Evolutionary conservation across 371 early-diverging fungal genomes (phyloP).

Genomic region (Mortierella polycephala): DNA sequence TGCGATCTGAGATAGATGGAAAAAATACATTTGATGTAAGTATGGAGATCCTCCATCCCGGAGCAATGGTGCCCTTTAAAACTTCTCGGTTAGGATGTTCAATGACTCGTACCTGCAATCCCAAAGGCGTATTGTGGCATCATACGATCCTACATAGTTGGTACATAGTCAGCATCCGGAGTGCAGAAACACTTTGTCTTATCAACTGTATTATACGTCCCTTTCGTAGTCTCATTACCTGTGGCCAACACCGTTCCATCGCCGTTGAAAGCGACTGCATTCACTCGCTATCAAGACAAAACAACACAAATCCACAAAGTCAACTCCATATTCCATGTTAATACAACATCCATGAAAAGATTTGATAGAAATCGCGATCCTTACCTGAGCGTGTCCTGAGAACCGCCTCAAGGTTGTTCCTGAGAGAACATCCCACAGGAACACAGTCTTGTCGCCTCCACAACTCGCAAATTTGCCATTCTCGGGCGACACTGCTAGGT

Average conservation of each 20-base stretch:
- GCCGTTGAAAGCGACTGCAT: conserved; percentile 83
- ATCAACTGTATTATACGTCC: background rate
- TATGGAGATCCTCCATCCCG: background rate
- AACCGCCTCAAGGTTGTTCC: conserved; percentile 79
- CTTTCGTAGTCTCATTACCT: conserved; percentile 51
- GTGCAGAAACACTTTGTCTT: background rate
- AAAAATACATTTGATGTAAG: background rate
- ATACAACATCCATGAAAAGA: background rate
- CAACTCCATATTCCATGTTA: no score
- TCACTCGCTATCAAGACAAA: conserved; percentile 68
- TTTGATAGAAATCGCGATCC: no score
- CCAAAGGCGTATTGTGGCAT: conserved; percentile 91
- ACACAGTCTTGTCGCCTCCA: conserved; percentile 83
- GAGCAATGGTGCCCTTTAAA: no score
- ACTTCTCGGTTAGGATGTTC: no score
- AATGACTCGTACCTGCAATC: conserved; percentile 71
- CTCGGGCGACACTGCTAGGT: conserved; percentile 81
- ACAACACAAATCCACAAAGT: background rate
- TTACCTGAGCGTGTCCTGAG: conserved; percentile 85
- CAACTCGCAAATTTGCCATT: conserved; percentile 86
- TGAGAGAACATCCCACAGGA: conserved; percentile 88
- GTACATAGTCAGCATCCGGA: background rate
- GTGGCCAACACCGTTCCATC: conserved; percentile 85
- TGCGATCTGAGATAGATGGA: conserved; percentile 62
- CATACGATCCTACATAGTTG: conserved; percentile 77